A percentile compares a stretch with the other conserved stretches of the same genome.
Conservation (phyloP, 2,329 filamentous ascomycete genomes). For the Aurifilum marmelostoma region DNA sequence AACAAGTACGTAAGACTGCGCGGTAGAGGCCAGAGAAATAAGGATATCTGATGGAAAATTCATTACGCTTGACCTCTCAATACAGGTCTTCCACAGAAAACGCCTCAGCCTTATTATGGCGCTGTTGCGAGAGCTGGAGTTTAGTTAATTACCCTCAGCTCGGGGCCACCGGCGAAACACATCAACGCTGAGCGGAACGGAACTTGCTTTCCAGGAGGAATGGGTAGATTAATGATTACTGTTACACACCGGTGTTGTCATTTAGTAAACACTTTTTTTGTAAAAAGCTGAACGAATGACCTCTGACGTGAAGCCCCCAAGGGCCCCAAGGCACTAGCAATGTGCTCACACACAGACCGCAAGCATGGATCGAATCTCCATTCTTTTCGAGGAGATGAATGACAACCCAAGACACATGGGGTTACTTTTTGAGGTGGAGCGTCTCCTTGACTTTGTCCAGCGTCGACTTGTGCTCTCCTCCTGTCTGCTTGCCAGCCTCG, state of each 20-base stretch:
- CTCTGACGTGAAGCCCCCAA: not conserved
- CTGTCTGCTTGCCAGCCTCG: conserved; percentile 14
- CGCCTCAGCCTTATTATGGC: not conserved
- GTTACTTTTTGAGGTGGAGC: conserved; percentile 22
- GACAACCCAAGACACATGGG: not conserved
- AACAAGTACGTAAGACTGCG: not conserved
- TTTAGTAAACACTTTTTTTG: not conserved
- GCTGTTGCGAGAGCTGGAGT: not conserved
- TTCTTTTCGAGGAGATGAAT: no score
- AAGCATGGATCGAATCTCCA: not conserved
- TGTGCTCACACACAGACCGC: no score
- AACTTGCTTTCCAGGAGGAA: not conserved
- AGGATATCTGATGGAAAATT: no score
- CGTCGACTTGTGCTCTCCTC: conserved; percentile 16
- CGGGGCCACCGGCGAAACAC: not conserved
- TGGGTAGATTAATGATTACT: not conserved
- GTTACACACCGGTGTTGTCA: no score
- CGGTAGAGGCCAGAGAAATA: no score
- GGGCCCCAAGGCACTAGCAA: not conserved
- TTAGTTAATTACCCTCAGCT: not conserved
- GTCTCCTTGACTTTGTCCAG: conserved; percentile 26
- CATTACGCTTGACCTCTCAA: no score
- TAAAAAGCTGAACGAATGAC: not conserved
- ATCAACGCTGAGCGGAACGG: not conserved
- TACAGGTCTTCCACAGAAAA: no score